Conservation (phyloP, 2,329 filamentous ascomycete species). For the Colletotrichum sp. region DNA sequence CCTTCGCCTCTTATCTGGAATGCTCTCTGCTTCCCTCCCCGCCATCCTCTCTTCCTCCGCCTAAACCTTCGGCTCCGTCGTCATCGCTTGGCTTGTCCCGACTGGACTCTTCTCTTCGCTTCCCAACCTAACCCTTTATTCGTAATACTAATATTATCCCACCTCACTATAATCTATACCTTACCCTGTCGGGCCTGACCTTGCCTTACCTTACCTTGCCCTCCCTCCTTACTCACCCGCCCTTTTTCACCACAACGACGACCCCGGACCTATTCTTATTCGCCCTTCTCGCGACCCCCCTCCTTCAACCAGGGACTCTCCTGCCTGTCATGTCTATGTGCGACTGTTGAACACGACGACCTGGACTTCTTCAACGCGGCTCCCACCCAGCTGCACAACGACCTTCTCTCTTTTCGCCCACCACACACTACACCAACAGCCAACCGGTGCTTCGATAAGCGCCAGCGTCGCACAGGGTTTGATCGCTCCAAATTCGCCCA, state of each 20-base stretch:
- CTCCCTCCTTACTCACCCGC: conserved; percentile 6
- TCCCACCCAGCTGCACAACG: not conserved
- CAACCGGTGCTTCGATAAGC: not conserved
- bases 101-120: conserved; percentile 10
- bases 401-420: not conserved
- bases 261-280: conserved; percentile 11
- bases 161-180: conserved; percentile 18
- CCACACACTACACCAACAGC: not conserved
- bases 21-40: conserved; percentile 9
- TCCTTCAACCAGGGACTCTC: conserved; percentile 12
- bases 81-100: conserved; percentile 1
- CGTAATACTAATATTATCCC: conserved; percentile 22
- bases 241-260: conserved; percentile 8
- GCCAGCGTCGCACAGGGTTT: conserved; percentile 12
- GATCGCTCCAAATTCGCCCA: not conserved
- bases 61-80: conserved; percentile 1
- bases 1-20: conserved; percentile 4
- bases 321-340: conserved; percentile 18
- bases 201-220: conserved; percentile 4
- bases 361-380: not conserved
- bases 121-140: conserved; percentile 11
- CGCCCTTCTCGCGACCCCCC: conserved; percentile 1
- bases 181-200: conserved; percentile 14
- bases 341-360: conserved; percentile 6
- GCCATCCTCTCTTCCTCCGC: not conserved